Percentiles rank a stretch among this genome's conserved stretches.
phyloP scores from a whole-genome alignment of 2,329 filamentous ascomycete species.

The Calonectria pauciramosa region DNA sequence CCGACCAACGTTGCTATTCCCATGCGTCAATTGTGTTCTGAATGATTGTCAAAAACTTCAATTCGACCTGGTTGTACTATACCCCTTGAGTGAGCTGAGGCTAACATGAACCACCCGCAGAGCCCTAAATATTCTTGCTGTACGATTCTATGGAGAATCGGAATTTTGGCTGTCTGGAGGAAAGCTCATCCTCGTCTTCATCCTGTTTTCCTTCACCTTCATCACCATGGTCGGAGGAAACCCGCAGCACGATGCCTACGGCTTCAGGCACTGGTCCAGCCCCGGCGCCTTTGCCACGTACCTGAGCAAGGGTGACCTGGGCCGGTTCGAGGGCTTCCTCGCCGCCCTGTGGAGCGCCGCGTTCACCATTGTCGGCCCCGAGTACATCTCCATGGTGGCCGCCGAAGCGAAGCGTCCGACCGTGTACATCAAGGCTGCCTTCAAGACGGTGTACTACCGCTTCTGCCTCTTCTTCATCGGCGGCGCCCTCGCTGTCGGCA shows the following conservation, averaged over 20 bases:
- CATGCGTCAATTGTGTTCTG: background rate
- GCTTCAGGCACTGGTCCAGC: slow-evolving; percentile 77
- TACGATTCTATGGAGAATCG: slow-evolving; percentile 76
- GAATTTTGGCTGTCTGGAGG: slow-evolving; percentile 78
- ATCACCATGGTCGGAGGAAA: slow-evolving; percentile 85
- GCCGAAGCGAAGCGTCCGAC: slow-evolving; percentile 77
- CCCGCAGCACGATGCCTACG: slow-evolving; percentile 76
- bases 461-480: slow-evolving; percentile 80
- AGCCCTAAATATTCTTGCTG: slow-evolving; percentile 74
- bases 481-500: slow-evolving; percentile 76
- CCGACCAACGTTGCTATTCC: no score
- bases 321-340: slow-evolving; percentile 79
- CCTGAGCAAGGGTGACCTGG: slow-evolving; percentile 71
- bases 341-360: slow-evolving; percentile 74
- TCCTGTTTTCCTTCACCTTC: slow-evolving; percentile 81
- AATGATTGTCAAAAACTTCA: background rate
- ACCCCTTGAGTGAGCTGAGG: background rate
- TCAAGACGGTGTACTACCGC: slow-evolving; percentile 80
- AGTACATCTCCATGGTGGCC: slow-evolving; percentile 78
- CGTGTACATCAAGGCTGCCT: slow-evolving; percentile 75
- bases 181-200: slow-evolving; percentile 76
- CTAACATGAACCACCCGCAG: slow-evolving; percentile 45
- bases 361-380: slow-evolving; percentile 76
- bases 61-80: background rate
- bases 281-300: slow-evolving; percentile 60